Base-by-base conservation (phyloP, 2,329 filamentous ascomycete genomes). In the Xylariaceae sp. region DNA sequence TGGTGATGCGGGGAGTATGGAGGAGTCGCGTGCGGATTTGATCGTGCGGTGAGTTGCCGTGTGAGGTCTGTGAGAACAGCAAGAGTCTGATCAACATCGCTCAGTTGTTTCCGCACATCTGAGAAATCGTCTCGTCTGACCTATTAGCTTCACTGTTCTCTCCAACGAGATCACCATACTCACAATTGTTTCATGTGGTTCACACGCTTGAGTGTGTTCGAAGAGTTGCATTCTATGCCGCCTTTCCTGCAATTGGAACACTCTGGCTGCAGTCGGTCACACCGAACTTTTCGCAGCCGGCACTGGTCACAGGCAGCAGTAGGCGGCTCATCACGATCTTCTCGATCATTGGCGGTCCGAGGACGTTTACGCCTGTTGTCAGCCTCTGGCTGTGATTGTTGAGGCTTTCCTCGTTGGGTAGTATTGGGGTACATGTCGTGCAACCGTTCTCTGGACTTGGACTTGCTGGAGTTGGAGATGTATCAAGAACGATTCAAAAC, bases 181-280 rank as follows among this genome's bases (percentile, higher is more conserved):
- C 49, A 47, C 58, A 60, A 35, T 35, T 57, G 47, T 22, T 60
- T 57, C 31, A 56, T 55, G 19, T 57, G 52, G 11, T 60, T 60
- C 2, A 55, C 54, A 6, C 52, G 56, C 36, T 57, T 57, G 19
- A 51, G 22, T 3, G 45, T 49, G 35, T 48, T 49, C n/a, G 53
- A 51, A 11, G 50, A 51, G 31, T 53, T 53, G 36, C 55, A 57
- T 31, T 51, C 52, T n/a, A 55, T 43, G 39, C 49, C 48, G 33
- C 42, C 42, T 43, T 53, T 57, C 11, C 42, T 42, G 27, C 51
- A 58, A 30, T 53, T 57, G n/a, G 51, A 53, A 44, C 51, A 55
- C n/a, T 52, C 39, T 9, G 49, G 53, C 36, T 51, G 48, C 10
- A 38, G 39, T 30, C 48, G 50, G 15, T 59, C 56, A 5, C 54